Evolutionary conservation across 1,284 basidiomycete genomes (phyloP).

Genomic region (Rhodotorula glutinis): DNA sequence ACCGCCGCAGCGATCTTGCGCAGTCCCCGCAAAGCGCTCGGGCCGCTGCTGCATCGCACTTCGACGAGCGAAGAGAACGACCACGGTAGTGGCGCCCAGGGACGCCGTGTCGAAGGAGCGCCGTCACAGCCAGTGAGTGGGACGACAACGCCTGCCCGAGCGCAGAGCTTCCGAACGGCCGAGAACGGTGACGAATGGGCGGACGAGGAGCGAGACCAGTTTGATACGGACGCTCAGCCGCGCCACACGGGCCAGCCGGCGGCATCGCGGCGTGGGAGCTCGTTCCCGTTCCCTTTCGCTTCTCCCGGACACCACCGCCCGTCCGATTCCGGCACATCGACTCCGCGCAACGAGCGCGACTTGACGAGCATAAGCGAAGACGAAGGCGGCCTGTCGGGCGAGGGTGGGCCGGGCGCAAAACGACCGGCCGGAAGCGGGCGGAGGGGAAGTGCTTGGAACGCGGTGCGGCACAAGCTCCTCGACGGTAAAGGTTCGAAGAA

Average conservation of each 20-base stretch:
- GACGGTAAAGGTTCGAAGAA: slow-evolving; percentile 17
- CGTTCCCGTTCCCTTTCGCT: not conserved
- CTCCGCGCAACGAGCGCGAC: slow-evolving; percentile 20
- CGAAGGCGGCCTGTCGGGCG: not conserved
- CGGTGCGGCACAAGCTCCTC: slow-evolving; percentile 17
- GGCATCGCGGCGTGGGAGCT: not conserved
- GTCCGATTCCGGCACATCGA: slow-evolving; percentile 19
- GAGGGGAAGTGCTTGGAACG: slow-evolving; percentile 32
- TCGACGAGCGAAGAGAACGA: not conserved
- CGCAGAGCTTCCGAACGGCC: slow-evolving; percentile 1
- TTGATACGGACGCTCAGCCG: slow-evolving; percentile 24
- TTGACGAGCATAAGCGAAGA: slow-evolving; percentile 9
- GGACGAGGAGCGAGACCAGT: slow-evolving; percentile 36
- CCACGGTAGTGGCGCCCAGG: not conserved
- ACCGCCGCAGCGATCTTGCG: not conserved
- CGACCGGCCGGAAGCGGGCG: slow-evolving; percentile 2
- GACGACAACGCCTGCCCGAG: not conserved
- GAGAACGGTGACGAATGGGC: slow-evolving; percentile 21
- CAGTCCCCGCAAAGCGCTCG: not conserved
- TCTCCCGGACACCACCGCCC: not conserved
- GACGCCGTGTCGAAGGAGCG: not conserved
- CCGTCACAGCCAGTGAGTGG: not conserved
- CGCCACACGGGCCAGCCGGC: not conserved
- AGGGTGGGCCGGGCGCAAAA: slow-evolving; percentile 6
- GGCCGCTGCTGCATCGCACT: not conserved